Conservation (phyloP, 805 yeast genomes). For the Cyberlindnera petersonii region DNA sequence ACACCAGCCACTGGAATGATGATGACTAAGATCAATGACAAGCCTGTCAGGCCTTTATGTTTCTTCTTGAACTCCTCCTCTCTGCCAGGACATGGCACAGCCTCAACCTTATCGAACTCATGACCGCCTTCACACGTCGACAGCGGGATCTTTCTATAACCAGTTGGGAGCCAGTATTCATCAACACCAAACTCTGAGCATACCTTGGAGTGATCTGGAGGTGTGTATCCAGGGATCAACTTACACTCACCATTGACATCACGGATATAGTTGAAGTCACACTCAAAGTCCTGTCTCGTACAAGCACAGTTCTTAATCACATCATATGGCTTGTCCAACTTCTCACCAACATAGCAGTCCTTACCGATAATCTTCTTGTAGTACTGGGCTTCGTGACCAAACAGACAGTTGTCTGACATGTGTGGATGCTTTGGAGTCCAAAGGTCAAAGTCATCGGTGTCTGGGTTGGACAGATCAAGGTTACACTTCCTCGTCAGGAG, state of each 20-base stretch:
- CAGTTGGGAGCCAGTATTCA: constrained; percentile 85
- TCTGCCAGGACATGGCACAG: constrained; percentile 86
- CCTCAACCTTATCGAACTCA: constrained; percentile 58
- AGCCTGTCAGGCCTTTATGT: constrained; percentile 53
- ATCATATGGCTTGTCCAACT: constrained; percentile 53
- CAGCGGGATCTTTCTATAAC: constrained; percentile 81
- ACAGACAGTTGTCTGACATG: constrained; percentile 51
- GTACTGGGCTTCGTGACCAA: constrained; percentile 66
- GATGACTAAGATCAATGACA: constrained; percentile 49
- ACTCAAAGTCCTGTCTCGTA: constrained; percentile 83
- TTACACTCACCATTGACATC: constrained; percentile 80
- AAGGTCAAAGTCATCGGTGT: constrained; percentile 55
- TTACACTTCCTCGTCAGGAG: constrained; percentile 52
- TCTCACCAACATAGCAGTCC: constrained; percentile 64
- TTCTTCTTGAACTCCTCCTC: constrained; percentile 54
- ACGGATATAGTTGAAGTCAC: constrained; percentile 80
- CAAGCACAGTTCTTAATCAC: constrained; percentile 71
- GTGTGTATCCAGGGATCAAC: constrained; percentile 68
- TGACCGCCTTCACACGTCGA: constrained; percentile 85
- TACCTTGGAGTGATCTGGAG: constrained; percentile 57
- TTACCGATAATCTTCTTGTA: constrained; percentile 53
- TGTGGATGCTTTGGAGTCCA: constrained; percentile 60
- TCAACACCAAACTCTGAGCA: constrained; percentile 55
- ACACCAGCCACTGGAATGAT: constrained; percentile 52
- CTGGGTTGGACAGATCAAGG: constrained; percentile 41